Evolutionary conservation across 306 rosid species (phyloP), one percentile per base, ranked within the genome.

Genomic region (Ziziphus jujuba): DNA sequence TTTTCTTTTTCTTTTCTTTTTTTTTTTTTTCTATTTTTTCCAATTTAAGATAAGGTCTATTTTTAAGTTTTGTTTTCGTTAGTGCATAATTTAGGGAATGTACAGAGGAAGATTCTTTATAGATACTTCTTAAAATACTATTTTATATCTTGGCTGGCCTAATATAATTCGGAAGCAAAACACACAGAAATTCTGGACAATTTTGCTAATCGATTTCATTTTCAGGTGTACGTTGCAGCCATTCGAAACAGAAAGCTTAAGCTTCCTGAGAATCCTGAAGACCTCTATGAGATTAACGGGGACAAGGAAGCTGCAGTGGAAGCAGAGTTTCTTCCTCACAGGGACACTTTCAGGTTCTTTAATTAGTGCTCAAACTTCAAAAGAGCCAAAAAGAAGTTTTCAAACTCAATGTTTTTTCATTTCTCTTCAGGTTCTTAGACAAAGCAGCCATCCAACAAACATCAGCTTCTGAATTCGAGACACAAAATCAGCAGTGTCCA

Each of bases 211-310:
- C 13, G 5, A 9, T 64, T 55, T 40, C 34, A 21, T 57, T 82
- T 69, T 14, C 63, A 93, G 98, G 98, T 93, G 43, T 90, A 82
- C 8, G 89, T 86, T 28, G 97, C 95, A 25, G 97, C 98, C 59
- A 64, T 86, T 58, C 90, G 86, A 33, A 90, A 93, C 62, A 82
- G 86, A 77, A 88, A 84, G 38, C 91, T 90, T 40, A 71, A 69
- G 25, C 87, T 93, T 61, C 96, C 98, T 9, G 84, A 83, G 68
- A 88, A 90, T 67, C 79, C 82, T 59, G 38, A 77, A 62, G 71
- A 88, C 33, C 83, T 93, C 31, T 93, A 88, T 19, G 97, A 93
- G 87, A 78, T 83, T 36, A 81, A 62, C 16, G 53, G 25, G 13
- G 93, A 86, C 82, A 84, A 87, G 65, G 90, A 87, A 86, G 89